Conservation (phyloP, 2,329 filamentous ascomycete genomes). For the Gnomoniopsis smithogilvyi region DNA sequence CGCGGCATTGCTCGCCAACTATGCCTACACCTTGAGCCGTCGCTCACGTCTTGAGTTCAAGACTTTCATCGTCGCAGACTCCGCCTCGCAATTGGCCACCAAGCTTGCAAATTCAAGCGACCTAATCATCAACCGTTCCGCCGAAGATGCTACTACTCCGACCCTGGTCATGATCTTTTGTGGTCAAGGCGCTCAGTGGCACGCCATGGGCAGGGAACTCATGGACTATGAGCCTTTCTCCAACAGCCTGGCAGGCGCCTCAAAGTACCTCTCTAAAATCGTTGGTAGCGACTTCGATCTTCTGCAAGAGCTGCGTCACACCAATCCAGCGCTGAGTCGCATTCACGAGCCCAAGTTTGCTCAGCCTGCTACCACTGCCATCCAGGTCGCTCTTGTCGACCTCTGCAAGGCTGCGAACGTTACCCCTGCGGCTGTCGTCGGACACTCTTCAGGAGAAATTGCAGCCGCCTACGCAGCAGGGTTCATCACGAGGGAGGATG, state of each 20-base stretch:
- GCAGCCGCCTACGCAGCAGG: slow-evolving; percentile 41
- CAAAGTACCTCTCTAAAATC: slow-evolving; percentile 24
- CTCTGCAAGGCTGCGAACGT: slow-evolving; percentile 21
- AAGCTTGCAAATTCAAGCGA: slow-evolving; percentile 15
- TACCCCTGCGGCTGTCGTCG: slow-evolving; percentile 29
- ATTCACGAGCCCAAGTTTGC: slow-evolving; percentile 14
- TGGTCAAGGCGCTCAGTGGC: slow-evolving; percentile 36
- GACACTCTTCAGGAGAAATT: slow-evolving; percentile 46
- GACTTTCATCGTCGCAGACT: slow-evolving; percentile 33
- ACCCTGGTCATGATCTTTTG: slow-evolving; percentile 29
- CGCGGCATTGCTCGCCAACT: slow-evolving; percentile 31
- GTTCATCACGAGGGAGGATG: slow-evolving; percentile 32
- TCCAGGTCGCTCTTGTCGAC: slow-evolving; percentile 23
- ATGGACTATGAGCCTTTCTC: slow-evolving; percentile 26
- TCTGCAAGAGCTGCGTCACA: slow-evolving; percentile 14
- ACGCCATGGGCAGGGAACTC: slow-evolving; percentile 35
- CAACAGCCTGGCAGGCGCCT: slow-evolving; percentile 26
- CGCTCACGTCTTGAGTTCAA: slow-evolving; percentile 44
- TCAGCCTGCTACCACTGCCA: slow-evolving; percentile 16
- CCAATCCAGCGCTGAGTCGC: not conserved
- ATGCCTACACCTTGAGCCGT: slow-evolving; percentile 46
- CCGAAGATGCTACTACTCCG: slow-evolving; percentile 11
- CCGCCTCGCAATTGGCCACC: slow-evolving; percentile 28
- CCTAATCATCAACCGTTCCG: slow-evolving; percentile 4
- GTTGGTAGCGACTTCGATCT: slow-evolving; percentile 25